These are phyloP conservation scores for Stellera chamaejasme DNA, from an alignment of 345 rosid species.

Conservation along the genomic window DNA sequence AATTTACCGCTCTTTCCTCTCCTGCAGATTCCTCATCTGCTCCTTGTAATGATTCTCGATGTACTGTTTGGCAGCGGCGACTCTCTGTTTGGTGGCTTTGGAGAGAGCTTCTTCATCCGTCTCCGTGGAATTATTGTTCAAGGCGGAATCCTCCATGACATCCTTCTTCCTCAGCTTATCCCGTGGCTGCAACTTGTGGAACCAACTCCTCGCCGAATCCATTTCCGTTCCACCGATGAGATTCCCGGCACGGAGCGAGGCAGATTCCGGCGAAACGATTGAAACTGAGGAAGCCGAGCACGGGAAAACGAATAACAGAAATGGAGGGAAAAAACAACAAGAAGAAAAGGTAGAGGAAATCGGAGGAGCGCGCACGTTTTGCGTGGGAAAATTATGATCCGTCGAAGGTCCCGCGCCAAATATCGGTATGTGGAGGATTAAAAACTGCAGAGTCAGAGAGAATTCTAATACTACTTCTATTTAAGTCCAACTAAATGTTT, in stretches of 20 bases:
- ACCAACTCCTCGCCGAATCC: constrained; percentile 85
- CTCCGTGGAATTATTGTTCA: constrained; percentile 13
- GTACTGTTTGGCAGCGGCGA: constrained; percentile 73
- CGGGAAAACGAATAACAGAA: not conserved
- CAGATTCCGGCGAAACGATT: too few relatives aligned
- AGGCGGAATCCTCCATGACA: too few relatives aligned
- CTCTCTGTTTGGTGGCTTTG: constrained; percentile 61
- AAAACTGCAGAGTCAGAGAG: not conserved
- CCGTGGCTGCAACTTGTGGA: constrained; percentile 55
- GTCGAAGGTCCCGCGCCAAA: constrained; percentile 8
- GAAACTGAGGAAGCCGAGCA: not conserved
- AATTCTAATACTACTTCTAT: not conserved
- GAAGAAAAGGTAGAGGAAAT: constrained; percentile 20
- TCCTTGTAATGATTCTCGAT: constrained; percentile 85
- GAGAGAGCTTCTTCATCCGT: constrained; percentile 44
- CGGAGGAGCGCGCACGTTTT: constrained; percentile 23
- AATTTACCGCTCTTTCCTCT: constrained; percentile 58
- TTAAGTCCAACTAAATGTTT: not conserved
- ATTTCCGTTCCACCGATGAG: constrained; percentile 14
- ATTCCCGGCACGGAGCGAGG: too few relatives aligned
- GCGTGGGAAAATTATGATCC: constrained; percentile 15
- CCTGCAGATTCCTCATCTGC: constrained; percentile 82
- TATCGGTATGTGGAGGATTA: not conserved
- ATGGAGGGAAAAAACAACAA: not conserved
- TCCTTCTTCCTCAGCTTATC: constrained; percentile 30